Base-by-base conservation (phyloP, 176 grass and related monocot genomes). In the Eleusine indica region DNA sequence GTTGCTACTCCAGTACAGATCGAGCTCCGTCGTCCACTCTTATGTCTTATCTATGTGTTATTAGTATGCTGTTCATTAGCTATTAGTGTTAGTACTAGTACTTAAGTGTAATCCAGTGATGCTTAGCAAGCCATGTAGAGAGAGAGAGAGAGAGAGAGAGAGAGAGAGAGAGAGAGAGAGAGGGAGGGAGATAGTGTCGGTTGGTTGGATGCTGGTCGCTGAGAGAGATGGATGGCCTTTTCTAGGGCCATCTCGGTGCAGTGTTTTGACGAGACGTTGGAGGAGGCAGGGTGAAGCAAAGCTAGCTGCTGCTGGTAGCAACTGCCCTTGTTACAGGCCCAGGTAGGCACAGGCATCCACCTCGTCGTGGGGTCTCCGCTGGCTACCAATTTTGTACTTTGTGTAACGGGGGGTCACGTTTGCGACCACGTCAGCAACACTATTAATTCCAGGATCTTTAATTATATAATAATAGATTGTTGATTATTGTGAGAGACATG, bases 361-460 rank as follows among this genome's bases (percentile, higher is more conserved):
- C 41, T 19, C 77, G 15, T 3, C 14, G 53, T 19, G 13, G 30
- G 64, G 54, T 58, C 54, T 8, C 29, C 30, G 12, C 14, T 83
- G 74, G 52, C 88, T 69, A 87, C 80, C 84, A 90, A 87, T 90
- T 90, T 90, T 90, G 88, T 90, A 90, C 74, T 79, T 69, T 46
- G 84, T 86, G 88, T 78, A 53, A 90, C 80, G 60, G 69, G 81
- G 82, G 21, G 37, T 43, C 32, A 69, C 16, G 48, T 43, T 78
- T 72, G 57, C 83, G 44, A 44, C 1, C 51, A 4, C 21, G 78
- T 78, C 54, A 9, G 39, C 40, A 78, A 38, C 13, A 25, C 9
- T 60, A 5, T 44, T 43, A 71, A 43, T 78, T 79, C 62, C 75
- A 16, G 18, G 28, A 83, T 75, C 37, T 46, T 32, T 35, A 35